These are phyloP conservation scores for Crinitomyces ghanaensis DNA, from an alignment of 805 yeast species.

Conservation along the genomic window DNA sequence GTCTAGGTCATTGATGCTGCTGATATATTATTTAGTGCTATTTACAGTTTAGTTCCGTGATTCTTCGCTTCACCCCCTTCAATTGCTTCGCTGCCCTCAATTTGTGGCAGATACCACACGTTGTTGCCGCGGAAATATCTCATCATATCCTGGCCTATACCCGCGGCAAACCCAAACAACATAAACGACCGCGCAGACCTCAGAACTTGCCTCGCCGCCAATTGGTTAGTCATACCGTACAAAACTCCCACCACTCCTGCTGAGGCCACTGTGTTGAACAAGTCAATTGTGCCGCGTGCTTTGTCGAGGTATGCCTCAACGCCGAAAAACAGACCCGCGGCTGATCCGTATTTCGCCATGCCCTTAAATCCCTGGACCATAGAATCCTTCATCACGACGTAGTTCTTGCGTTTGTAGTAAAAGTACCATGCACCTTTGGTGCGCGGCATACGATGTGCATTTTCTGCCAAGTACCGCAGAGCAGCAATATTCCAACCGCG, in stretches of 20 bases:
- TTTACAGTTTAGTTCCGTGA: not conserved
- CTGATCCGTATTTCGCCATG: constrained; percentile 32
- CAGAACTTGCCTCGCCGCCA: constrained; percentile 19
- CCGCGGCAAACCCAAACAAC: constrained; percentile 46
- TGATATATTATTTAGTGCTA: not conserved
- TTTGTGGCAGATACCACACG: constrained; percentile 46
- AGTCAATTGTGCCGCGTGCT: constrained; percentile 42
- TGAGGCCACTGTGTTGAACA: constrained; percentile 50
- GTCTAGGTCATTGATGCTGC: not conserved
- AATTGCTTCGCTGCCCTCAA: no score
- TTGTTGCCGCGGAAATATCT: constrained; percentile 47
- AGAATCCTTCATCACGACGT: constrained; percentile 53
- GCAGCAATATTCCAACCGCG: constrained; percentile 47
- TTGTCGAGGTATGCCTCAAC: constrained; percentile 53
- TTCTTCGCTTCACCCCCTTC: constrained; percentile 1
- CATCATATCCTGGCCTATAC: constrained; percentile 55
- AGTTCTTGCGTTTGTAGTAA: constrained; percentile 74
- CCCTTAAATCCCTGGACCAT: constrained; percentile 36
- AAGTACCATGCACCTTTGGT: constrained; percentile 81
- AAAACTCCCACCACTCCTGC: constrained; percentile 40
- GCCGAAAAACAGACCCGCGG: constrained; percentile 42
- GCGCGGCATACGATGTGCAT: constrained; percentile 69
- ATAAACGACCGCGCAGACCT: constrained; percentile 38
- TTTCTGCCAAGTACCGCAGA: constrained; percentile 58
- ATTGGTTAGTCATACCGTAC: constrained; percentile 36